phyloP scores from a whole-genome alignment of 2,329 filamentous ascomycete species.

The Drechslerella coelobrocha region DNA sequence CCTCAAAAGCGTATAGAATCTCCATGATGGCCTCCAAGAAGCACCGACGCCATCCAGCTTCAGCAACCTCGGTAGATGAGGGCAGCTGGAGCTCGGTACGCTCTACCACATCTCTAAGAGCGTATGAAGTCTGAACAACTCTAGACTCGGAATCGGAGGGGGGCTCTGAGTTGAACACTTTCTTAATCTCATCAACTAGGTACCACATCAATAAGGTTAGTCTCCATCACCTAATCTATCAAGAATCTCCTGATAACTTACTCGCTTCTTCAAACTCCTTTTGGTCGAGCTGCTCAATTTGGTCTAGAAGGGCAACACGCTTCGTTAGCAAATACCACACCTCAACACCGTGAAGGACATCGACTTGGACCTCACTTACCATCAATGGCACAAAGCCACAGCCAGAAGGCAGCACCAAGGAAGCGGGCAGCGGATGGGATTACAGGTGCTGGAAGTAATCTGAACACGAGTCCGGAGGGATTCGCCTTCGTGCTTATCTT shows the following conservation, averaged over 20 bases:
- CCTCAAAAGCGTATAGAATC: constrained; percentile 52
- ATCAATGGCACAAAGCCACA: constrained; percentile 55
- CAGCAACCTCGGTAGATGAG: constrained; percentile 7
- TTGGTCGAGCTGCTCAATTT: constrained; percentile 46
- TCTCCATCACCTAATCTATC: not conserved
- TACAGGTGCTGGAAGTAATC: constrained; percentile 52
- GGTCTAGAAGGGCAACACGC: constrained; percentile 33
- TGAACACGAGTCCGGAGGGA: constrained; percentile 53
- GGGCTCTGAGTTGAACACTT: constrained; percentile 45
- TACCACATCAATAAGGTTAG: not conserved
- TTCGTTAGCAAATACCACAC: constrained; percentile 38
- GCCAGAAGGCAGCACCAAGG: constrained; percentile 53
- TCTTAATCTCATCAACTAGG: constrained; percentile 35
- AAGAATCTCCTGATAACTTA: constrained; percentile 18
- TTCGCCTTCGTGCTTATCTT: constrained; percentile 53
- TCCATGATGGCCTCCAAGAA: constrained; percentile 53
- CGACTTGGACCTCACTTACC: constrained; percentile 35
- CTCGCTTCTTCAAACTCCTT: constrained; percentile 40
- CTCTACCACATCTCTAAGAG: constrained; percentile 51
- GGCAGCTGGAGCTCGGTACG: constrained; percentile 39
- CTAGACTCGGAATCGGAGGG: constrained; percentile 33
- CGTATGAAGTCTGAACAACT: constrained; percentile 51
- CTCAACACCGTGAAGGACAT: constrained; percentile 2
- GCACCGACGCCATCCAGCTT: constrained; percentile 49
- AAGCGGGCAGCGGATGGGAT: constrained; percentile 51